Base-by-base conservation (phyloP, 78 protist genomes). In the Dictyostelium brefeldianum region DNA sequence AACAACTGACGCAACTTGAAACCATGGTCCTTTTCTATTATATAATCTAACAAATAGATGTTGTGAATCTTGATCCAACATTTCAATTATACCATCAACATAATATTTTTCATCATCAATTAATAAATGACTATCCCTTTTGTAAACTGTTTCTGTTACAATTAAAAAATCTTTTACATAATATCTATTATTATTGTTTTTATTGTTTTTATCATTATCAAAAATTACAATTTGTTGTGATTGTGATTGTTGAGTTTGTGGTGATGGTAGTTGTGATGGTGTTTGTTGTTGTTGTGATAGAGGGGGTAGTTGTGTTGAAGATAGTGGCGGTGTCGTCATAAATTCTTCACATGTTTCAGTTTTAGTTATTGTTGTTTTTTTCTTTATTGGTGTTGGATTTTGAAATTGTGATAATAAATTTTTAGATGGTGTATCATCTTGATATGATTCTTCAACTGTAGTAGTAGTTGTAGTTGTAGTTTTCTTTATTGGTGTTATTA, bases 21-120 rank as follows among this genome's bases (percentile, higher is more conserved):
- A 83, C 90, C 90, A 83, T 18, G 90, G 90, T 17, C 90, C 90
- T 56, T 83, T 83, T 29, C 90, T 48, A 71, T 83, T 83, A 48
- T 83, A 83, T 7, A 83, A 22, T 53, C 90, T 47, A 25, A 83
- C 90, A 83, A 83, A 83, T 20, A 83, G 22, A 54, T 83, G 90
- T n/a, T 54, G 65, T 12, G 90, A 27, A 36, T 71, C 70, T 41
- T 29, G 25, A 43, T 27, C 57, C 8, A 83, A 4, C 4, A 36
- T 18, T 12, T 47, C 22, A 25, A n/a, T 31, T 36, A 83, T 69
- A 54, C 56, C 20, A 5, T 71, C 71, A 3, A 83, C 22, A 10
- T 29, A 18, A 11, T 12, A 17, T 3, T 27, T 29, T 62, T 83
- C 90, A 20, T 69, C 81, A 17, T 83, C 70, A 18, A 25, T 51